Percentiles rank a stretch among this genome's conserved stretches.
Evolutionary conservation across 1,284 basidiomycete species (phyloP).

Genomic region (Crucibulum cyathiforme): DNA sequence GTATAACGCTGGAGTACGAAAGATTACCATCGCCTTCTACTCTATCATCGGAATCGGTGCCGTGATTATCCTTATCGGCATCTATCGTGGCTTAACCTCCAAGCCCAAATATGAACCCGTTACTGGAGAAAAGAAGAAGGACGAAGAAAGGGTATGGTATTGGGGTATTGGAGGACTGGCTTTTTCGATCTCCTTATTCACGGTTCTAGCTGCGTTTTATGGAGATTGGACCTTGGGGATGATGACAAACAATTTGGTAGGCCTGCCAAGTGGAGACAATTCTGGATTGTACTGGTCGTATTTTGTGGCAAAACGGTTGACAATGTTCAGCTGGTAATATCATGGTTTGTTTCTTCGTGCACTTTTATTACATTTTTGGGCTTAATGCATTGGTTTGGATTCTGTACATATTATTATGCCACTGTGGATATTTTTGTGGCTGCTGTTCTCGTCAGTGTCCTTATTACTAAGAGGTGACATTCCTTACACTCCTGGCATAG

Average conservation of each 20-base stretch:
- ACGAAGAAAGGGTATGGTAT: slow-evolving; percentile 15
- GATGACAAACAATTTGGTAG: slow-evolving; percentile 26
- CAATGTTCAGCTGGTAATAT: slow-evolving; percentile 25
- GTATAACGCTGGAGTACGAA: slow-evolving; percentile 13
- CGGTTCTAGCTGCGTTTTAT: slow-evolving; percentile 27
- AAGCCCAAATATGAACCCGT: neutral
- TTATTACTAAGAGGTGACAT: no score
- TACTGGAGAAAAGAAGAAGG: slow-evolving; percentile 8
- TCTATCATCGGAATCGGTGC: slow-evolving; percentile 21
- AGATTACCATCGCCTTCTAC: slow-evolving; percentile 28
- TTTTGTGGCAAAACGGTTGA: slow-evolving; percentile 27
- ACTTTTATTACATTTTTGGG: no score
- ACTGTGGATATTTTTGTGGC: no score
- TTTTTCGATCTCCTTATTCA: slow-evolving; percentile 19
- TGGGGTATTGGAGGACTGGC: slow-evolving; percentile 13
- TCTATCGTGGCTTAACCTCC: neutral
- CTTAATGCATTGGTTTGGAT: no score
- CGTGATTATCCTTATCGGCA: slow-evolving; percentile 19
- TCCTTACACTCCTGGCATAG: no score
- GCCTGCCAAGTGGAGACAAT: slow-evolving; percentile 24
- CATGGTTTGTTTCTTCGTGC: no score
- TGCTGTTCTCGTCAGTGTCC: no score
- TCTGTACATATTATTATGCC: no score
- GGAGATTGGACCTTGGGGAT: slow-evolving; percentile 29
- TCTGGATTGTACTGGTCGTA: slow-evolving; percentile 30